These are phyloP conservation scores for Pyrenopolyporus hunteri DNA, from an alignment of 495 filamentous ascomycete genomes.

Conservation along the genomic window DNA sequence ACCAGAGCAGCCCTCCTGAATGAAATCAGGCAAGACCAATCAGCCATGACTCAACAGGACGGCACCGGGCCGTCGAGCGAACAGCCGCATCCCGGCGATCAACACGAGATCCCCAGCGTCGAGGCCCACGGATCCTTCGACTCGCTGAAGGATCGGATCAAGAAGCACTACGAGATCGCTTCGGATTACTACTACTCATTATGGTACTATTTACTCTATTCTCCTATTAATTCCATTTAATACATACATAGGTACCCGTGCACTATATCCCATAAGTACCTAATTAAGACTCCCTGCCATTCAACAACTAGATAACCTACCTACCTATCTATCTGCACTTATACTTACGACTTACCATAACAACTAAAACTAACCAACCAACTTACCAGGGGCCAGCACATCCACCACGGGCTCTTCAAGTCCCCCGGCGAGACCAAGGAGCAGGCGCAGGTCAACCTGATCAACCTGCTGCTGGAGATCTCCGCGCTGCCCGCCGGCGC, in stretches of 20 bases:
- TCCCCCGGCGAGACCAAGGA: constrained; percentile 55
- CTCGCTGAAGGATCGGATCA: constrained; percentile 63
- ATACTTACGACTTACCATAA: no score
- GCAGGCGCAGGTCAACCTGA: constrained; percentile 57
- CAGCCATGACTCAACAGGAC: constrained; percentile 19
- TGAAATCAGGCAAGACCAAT: no score
- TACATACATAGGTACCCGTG: no score
- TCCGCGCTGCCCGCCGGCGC: constrained; percentile 43
- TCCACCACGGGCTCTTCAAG: constrained; percentile 62
- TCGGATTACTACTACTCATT: constrained; percentile 61
- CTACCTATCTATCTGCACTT: no score
- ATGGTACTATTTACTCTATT: constrained; percentile 44
- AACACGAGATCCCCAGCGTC: constrained; percentile 56
- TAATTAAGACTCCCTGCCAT: no score
- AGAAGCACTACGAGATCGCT: constrained; percentile 63
- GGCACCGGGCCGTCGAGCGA: neutral
- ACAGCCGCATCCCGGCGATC: constrained; percentile 42
- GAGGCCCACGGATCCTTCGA: constrained; percentile 59
- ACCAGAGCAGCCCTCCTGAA: no score
- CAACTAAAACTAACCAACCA: neutral
- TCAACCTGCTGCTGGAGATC: constrained; percentile 55
- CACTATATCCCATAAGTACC: no score
- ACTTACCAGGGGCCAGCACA: constrained; percentile 62
- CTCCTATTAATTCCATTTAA: neutral
- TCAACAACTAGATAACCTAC: no score